Evolutionary conservation across 176 grass and related monocot species (phyloP), one percentile per base, ranked within the genome.

Genomic region (Lolium multiflorum): DNA sequence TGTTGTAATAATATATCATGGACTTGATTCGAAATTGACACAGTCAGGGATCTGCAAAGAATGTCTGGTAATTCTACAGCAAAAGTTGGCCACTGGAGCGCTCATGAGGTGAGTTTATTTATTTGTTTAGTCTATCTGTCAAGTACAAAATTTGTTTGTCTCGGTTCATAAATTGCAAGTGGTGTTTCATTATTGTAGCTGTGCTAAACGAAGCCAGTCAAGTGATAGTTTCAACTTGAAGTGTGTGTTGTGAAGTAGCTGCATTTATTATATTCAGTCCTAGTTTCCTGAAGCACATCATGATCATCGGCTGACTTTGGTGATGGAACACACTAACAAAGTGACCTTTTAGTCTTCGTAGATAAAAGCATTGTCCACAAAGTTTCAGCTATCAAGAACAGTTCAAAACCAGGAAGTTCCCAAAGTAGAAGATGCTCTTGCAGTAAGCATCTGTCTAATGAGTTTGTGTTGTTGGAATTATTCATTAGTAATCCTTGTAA

Each of bases 41-140:
- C 93, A 98, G 90, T 79, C 90, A 98, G 97, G 92, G 97, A 98
- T 94, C 88, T 98, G 88, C 97, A 98, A 86, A 89, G 89, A 81
- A 94, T 98, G 81, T 96, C 92, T 94, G 90, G 94, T 92, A 98
- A 98, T 88, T 75, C 59, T 78, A 88, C 88, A 31, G 84, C 92
- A 79, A 92, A 90, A 94, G 96, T 98, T 82, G 97, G 93, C 47
- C 69, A 92, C 65, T 91, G 91, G 91, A 96, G 79, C 21, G 80
- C 62, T 6, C 75, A 90, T 83, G 86, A 98, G 92, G 97, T 94
- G 84, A 92, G 58, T 78, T 56, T 25, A 73, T 82, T 66, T 78
- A 14, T 56, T 71, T 61, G 74, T 54, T 52, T 55, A 71, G 60
- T 54, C 68, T 58, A 21, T 4, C 67, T 64, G 18, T 47, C 20